Evolutionary conservation across 2,329 filamentous ascomycete species (phyloP).

Genomic region (Fusarium sp.): DNA sequence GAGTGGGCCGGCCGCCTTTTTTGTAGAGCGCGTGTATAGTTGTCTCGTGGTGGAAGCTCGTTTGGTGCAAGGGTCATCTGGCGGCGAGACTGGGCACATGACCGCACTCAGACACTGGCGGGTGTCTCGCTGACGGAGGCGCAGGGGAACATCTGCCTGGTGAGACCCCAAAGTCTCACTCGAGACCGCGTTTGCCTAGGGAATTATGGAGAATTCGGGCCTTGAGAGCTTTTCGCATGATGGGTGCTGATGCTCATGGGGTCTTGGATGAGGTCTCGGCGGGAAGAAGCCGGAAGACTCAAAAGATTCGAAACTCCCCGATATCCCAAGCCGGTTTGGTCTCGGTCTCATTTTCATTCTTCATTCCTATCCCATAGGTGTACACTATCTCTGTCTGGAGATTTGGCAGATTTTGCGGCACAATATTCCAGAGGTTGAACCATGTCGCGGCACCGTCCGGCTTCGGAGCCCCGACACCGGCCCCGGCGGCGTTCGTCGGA

Average conservation of each 20-base stretch:
- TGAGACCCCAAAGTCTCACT: slow-evolving; percentile 25
- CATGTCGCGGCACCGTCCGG: slow-evolving; percentile 42
- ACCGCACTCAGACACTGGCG: slow-evolving; percentile 32
- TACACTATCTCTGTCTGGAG: too few relatives aligned
- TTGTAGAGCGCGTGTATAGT: background rate
- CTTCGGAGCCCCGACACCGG: slow-evolving; percentile 38
- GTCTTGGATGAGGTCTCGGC: slow-evolving; percentile 13
- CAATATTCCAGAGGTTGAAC: too few relatives aligned
- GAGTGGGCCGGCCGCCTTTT: background rate
- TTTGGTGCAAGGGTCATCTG: slow-evolving; percentile 41
- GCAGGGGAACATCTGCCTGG: slow-evolving; percentile 45
- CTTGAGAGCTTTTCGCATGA: slow-evolving; percentile 43
- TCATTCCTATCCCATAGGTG: background rate
- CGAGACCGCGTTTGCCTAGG: background rate
- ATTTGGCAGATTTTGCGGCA: too few relatives aligned
- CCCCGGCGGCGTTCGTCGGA: slow-evolving; percentile 41
- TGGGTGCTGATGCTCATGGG: slow-evolving; percentile 41
- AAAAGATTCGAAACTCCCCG: slow-evolving; percentile 36
- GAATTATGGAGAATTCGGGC: slow-evolving; percentile 25
- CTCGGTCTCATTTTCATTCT: background rate
- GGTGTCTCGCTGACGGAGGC: slow-evolving; percentile 35
- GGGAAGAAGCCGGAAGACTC: slow-evolving; percentile 6
- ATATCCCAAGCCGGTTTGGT: background rate
- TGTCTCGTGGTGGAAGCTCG: slow-evolving; percentile 40
- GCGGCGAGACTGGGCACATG: slow-evolving; percentile 39